A percentile compares a stretch with the other conserved stretches of the same genome.
phyloP scores from a whole-genome alignment of 2,329 filamentous ascomycete genomes.

The Talaromyces funiculosus region DNA sequence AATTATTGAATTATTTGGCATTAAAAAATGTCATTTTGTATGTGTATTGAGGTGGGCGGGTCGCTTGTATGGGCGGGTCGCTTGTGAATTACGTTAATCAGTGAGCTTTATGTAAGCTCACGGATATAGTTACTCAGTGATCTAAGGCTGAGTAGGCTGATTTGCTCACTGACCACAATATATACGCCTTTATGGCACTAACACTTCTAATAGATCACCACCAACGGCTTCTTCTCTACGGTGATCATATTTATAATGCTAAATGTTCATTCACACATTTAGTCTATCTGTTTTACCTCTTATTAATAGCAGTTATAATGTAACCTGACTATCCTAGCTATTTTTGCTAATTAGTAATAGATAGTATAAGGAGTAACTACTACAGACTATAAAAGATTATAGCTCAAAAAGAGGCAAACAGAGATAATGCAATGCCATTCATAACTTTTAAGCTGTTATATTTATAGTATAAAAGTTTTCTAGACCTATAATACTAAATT shows the following conservation, averaged over 20 bases:
- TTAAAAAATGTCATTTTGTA: too few relatives aligned
- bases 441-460: too few relatives aligned
- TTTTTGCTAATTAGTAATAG: neutral
- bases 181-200: neutral
- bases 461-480: neutral
- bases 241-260: neutral
- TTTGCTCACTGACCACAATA: neutral
- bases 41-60: too few relatives aligned
- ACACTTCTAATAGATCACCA: slow-evolving; percentile 1
- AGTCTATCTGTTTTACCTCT: slow-evolving; percentile 2
- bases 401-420: neutral
- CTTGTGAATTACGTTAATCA: too few relatives aligned
- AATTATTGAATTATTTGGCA: too few relatives aligned
- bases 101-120: too few relatives aligned
- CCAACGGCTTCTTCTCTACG: slow-evolving; percentile 3
- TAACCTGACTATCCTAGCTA: neutral
- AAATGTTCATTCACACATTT: neutral
- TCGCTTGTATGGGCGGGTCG: too few relatives aligned
- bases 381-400: neutral
- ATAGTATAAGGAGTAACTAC: neutral
- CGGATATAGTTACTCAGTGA: too few relatives aligned
- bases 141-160: neutral
- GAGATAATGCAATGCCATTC: too few relatives aligned
- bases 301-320: neutral
- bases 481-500: too few relatives aligned